A percentile compares a stretch with the other conserved stretches of the same genome.
Conservation (phyloP, 2,329 filamentous ascomycete genomes). For the Nannizzia gypsea region DNA sequence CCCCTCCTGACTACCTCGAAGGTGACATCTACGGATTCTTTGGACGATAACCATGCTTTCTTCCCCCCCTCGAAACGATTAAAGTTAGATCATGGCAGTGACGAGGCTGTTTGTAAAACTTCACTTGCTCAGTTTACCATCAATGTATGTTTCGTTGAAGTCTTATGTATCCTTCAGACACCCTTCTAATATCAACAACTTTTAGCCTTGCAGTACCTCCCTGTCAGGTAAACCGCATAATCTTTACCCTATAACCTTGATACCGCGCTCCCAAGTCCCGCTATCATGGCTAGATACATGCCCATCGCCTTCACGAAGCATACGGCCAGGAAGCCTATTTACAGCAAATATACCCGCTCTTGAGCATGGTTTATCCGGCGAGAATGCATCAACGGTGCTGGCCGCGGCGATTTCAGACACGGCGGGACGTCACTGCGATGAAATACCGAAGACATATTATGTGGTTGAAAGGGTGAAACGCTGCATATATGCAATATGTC, state of each 20-base stretch:
- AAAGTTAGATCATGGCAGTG: background rate
- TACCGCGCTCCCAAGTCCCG: conserved; percentile 28
- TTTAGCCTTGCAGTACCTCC: conserved; percentile 27
- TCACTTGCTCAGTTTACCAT: background rate
- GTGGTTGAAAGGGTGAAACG: conserved; percentile 30
- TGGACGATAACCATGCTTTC: background rate
- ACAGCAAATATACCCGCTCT: conserved; percentile 27
- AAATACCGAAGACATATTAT: conserved; percentile 20
- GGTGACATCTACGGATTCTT: background rate
- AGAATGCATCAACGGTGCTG: conserved; percentile 23
- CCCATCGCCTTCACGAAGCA: conserved; percentile 17
- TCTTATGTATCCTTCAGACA: background rate
- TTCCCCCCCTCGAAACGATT: background rate
- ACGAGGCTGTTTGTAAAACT: background rate
- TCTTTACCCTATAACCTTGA: conserved; percentile 25
- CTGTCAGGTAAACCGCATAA: conserved; percentile 25
- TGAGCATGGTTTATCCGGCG: conserved; percentile 21
- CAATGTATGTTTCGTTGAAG: background rate
- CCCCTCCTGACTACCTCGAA: background rate
- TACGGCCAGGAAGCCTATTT: conserved; percentile 29
- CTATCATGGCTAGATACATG: conserved; percentile 30
- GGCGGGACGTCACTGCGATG: background rate
- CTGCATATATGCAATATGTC: conserved; percentile 30
- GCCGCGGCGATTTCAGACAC: conserved; percentile 20
- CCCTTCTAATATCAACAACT: background rate